phyloP scores from a whole-genome alignment of 805 yeast genomes.

The Kodamaea leandrae region DNA sequence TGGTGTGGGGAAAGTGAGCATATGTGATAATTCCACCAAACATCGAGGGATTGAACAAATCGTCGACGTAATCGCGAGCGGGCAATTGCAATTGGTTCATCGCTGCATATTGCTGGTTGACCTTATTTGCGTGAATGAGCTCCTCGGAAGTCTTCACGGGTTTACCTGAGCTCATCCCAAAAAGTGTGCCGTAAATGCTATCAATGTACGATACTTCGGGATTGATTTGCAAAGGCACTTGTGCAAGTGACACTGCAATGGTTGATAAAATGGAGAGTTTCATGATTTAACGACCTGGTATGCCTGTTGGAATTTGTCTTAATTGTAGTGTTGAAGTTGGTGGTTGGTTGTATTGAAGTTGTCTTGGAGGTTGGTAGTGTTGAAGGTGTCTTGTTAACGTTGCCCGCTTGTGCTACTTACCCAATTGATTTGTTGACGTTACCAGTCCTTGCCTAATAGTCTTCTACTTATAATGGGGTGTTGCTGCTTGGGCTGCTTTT shows the following conservation, averaged over 20 bases:
- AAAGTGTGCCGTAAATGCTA: conserved; percentile 26
- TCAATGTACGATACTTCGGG: conserved; percentile 19
- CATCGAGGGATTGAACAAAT: conserved; percentile 13
- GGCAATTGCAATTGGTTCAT: conserved; percentile 26
- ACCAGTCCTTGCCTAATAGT: too few relatives aligned
- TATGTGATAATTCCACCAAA: conserved; percentile 56
- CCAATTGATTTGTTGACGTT: too few relatives aligned
- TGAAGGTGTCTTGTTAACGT: too few relatives aligned
- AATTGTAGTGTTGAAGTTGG: too few relatives aligned
- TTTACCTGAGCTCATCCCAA: conserved; percentile 12
- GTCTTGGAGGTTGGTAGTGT: too few relatives aligned
- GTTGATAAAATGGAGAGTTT: not conserved
- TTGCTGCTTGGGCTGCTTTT: too few relatives aligned
- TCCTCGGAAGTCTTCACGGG: conserved; percentile 1
- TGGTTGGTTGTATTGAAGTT: too few relatives aligned
- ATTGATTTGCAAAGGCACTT: not conserved
- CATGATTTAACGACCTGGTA: too few relatives aligned
- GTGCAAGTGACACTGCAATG: not conserved
- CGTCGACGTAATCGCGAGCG: conserved; percentile 31
- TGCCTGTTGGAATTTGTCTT: too few relatives aligned
- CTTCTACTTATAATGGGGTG: too few relatives aligned
- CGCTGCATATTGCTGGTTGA: conserved; percentile 14
- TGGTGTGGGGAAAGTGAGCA: conserved; percentile 41
- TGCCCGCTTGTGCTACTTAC: too few relatives aligned
- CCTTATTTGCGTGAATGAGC: not conserved